Conservation (phyloP, 768 basidiomycete species). For the Leccinum disarticulatum region DNA sequence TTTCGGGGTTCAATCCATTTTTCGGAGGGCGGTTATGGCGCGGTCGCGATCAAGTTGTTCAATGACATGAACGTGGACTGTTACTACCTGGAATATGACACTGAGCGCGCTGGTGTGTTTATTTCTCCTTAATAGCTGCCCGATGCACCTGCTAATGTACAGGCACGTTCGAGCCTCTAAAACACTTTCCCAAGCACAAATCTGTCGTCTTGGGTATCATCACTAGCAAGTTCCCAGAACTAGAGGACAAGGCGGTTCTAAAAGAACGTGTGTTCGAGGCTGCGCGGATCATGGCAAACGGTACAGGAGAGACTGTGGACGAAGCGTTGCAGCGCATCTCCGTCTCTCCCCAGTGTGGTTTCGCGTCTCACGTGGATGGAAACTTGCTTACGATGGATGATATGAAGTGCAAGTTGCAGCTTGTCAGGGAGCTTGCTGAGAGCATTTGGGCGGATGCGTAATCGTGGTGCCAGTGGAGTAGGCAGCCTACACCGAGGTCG, state of each 20-base stretch:
- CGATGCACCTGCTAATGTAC: background rate
- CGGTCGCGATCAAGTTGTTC: slow-evolving; percentile 45
- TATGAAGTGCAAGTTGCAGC: background rate
- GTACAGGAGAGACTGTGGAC: background rate
- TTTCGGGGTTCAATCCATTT: slow-evolving; percentile 37
- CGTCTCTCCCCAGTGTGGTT: background rate
- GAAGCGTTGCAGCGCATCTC: background rate
- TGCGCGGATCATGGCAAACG: background rate
- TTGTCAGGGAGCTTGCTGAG: background rate
- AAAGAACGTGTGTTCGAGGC: background rate
- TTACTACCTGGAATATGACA: slow-evolving; percentile 51
- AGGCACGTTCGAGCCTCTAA: slow-evolving; percentile 36
- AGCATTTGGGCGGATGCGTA: background rate
- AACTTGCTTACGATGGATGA: background rate
- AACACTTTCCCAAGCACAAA: slow-evolving; percentile 29
- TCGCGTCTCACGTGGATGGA: background rate
- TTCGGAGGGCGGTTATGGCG: slow-evolving; percentile 46
- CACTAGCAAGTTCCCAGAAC: background rate
- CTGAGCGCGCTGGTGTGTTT: slow-evolving; percentile 41
- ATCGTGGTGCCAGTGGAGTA: too few relatives aligned
- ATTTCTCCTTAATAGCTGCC: background rate
- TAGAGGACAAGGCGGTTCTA: background rate
- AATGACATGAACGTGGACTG: slow-evolving; percentile 42
- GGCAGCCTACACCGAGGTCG: too few relatives aligned
- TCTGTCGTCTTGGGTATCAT: background rate